Evolutionary conservation across 1,139 yeast species (phyloP).

Genomic region (Wickerhamiella pararugosa): DNA sequence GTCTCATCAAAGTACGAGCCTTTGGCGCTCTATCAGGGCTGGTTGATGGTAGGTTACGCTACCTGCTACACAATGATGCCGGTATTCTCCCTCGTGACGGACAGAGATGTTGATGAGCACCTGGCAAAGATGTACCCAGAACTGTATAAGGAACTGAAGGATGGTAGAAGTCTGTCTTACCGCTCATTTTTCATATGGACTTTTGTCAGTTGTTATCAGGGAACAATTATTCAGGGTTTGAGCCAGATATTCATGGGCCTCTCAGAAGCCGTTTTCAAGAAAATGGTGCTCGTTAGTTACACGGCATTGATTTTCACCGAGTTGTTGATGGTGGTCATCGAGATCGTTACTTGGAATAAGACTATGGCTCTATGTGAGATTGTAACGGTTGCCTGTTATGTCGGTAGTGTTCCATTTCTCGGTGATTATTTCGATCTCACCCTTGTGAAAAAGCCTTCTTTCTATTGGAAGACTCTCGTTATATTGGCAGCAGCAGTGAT

Average conservation of each 20-base stretch:
- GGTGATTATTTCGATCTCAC: slow-evolving; percentile 67
- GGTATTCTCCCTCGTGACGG: slow-evolving; percentile 82
- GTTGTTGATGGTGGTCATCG: slow-evolving; percentile 83
- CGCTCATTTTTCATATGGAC: slow-evolving; percentile 88
- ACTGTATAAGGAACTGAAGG: slow-evolving; percentile 78
- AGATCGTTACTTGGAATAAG: slow-evolving; percentile 79
- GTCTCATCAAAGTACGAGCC: slow-evolving; percentile 83
- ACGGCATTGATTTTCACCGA: slow-evolving; percentile 73
- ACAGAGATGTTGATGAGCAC: slow-evolving; percentile 81
- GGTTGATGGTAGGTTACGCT: slow-evolving; percentile 97
- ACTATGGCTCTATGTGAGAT: slow-evolving; percentile 62
- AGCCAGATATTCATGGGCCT: slow-evolving; percentile 64
- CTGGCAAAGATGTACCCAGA: slow-evolving; percentile 88
- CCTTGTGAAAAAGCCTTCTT: slow-evolving; percentile 43
- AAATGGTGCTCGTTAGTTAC: slow-evolving; percentile 75
- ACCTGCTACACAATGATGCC: slow-evolving; percentile 98
- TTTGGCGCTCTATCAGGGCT: slow-evolving; percentile 84
- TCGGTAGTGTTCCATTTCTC: slow-evolving; percentile 68
- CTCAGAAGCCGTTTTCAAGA: slow-evolving; percentile 36
- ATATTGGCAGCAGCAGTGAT: slow-evolving; percentile 58
- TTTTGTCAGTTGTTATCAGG: slow-evolving; percentile 75
- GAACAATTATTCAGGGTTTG: slow-evolving; percentile 58
- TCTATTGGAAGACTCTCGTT: slow-evolving; percentile 53
- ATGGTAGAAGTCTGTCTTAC: slow-evolving; percentile 74
- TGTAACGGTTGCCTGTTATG: slow-evolving; percentile 49